phyloP scores from a whole-genome alignment of 2,329 filamentous ascomycete species.

The Talaromyces rugulosus region DNA sequence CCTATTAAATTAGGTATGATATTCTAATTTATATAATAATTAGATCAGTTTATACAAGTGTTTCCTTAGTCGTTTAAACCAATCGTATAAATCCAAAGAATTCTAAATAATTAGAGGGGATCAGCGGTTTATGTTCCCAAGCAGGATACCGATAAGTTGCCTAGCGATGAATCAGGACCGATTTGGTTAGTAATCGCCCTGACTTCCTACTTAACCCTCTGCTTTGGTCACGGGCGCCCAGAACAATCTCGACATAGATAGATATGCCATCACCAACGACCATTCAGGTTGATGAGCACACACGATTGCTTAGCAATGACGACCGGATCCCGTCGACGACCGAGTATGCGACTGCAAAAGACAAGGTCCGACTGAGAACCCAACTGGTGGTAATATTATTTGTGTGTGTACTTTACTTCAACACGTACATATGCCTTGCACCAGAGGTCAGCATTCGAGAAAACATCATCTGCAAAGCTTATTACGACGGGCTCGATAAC shows the following conservation, averaged over 20 bases:
- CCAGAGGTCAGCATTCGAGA: constrained; percentile 9
- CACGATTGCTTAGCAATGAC: constrained; percentile 4
- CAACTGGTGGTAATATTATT: constrained; percentile 7
- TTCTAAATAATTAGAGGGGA: too few species aligned
- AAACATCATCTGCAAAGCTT: constrained; percentile 8
- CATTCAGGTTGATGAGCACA: constrained; percentile 6
- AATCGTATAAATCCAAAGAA: too few species aligned
- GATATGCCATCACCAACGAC: constrained; percentile 5
- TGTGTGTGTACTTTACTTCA: constrained; percentile 6
- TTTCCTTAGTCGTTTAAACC: too few species aligned
- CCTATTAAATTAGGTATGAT: too few species aligned
- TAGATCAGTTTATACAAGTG: too few species aligned
- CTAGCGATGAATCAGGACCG: too few species aligned
- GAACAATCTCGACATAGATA: background rate
- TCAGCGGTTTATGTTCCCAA: too few species aligned
- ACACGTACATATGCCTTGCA: constrained; percentile 7
- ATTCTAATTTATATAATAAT: too few species aligned
- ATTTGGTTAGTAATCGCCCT: too few species aligned
- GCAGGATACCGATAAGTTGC: too few species aligned
- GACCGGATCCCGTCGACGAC: background rate
- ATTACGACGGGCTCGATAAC: constrained; percentile 6
- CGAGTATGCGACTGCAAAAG: constrained; percentile 1
- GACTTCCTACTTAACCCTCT: background rate
- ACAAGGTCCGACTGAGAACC: constrained; percentile 3
- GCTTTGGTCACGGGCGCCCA: background rate